A percentile compares a stretch with the other conserved stretches of the same genome.
These are phyloP conservation scores for Forsythia suspensa DNA, from an alignment of 257 asterid species.

Conservation along the genomic window DNA sequence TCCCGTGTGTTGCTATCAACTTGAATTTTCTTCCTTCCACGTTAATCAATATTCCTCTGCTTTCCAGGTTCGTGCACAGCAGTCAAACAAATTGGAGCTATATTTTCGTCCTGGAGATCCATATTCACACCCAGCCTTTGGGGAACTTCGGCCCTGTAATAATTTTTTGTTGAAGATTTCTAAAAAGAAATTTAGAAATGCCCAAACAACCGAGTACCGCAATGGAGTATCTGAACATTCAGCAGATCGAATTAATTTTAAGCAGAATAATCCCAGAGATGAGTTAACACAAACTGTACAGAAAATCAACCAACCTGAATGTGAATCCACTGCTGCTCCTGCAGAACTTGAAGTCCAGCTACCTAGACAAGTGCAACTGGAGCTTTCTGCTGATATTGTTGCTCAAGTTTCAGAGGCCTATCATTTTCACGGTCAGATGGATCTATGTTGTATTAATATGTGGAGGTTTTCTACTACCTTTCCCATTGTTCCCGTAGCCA, in stretches of 20 bases:
- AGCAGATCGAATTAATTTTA: conserved; percentile 27
- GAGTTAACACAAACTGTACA: conserved; percentile 30
- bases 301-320: conserved; percentile 30
- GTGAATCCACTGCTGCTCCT: conserved; percentile 29
- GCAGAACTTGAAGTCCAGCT: conserved; percentile 36
- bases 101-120: conserved; percentile 97
- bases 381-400: conserved; percentile 71
- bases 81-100: conserved; percentile 73
- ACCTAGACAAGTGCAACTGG: conserved; percentile 36
- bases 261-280: conserved; percentile 30
- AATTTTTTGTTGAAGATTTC: conserved; percentile 66
- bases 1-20: neutral
- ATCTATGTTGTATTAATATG: neutral
- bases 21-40: neutral
- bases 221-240: conserved; percentile 24
- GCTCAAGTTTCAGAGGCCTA: conserved; percentile 71
- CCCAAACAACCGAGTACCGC: conserved; percentile 24
- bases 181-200: conserved; percentile 43
- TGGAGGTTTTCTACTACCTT: neutral
- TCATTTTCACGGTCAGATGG: conserved; percentile 64
- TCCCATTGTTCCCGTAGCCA: conserved; percentile 17
- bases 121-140: conserved; percentile 83
- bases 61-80: conserved; percentile 56
- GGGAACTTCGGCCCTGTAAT: conserved; percentile 61
- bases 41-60: conserved; percentile 16